A percentile compares a stretch with the other conserved stretches of the same genome.
Conservation (phyloP, 768 basidiomycete species). For the Boletales sp. region DNA sequence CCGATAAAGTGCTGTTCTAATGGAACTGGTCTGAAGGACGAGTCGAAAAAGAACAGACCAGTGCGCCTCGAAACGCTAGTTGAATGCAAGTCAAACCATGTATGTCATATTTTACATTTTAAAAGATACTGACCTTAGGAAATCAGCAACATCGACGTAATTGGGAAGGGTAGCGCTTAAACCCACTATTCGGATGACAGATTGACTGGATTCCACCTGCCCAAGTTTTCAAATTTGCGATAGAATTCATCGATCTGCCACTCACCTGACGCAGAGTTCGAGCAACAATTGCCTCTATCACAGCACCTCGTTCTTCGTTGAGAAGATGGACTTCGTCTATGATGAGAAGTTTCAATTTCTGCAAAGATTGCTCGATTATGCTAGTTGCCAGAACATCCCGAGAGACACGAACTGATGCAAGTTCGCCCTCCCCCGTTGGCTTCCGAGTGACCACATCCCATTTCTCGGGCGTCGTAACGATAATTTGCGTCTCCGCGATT, state of each 20-base stretch:
- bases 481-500: constrained; percentile 93
- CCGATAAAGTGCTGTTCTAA: constrained; percentile 97
- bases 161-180: constrained; percentile 96
- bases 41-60: constrained; percentile 96
- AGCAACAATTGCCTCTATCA: constrained; percentile 97
- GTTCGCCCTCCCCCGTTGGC: constrained; percentile 93
- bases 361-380: constrained; percentile 1
- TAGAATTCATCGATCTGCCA: not conserved
- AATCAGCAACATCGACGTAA: constrained; percentile 94
- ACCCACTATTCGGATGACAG: constrained; percentile 93
- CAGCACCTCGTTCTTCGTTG: constrained; percentile 97
- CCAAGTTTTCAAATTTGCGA: not conserved
- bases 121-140: constrained; percentile 61
- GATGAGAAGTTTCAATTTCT: constrained; percentile 92
- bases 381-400: not conserved
- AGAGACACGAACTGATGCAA: constrained; percentile 69
- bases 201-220: constrained; percentile 95
- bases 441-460: constrained; percentile 99
- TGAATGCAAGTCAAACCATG: constrained; percentile 3
- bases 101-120: not conserved
- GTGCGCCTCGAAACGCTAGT: constrained; percentile 76
- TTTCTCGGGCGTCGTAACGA: constrained; percentile 98
- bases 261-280: constrained; percentile 83
- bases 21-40: constrained; percentile 94
- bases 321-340: constrained; percentile 97